A percentile compares a stretch with the other conserved stretches of the same genome.
Evolutionary conservation across 176 grass and related monocot genomes (phyloP).

Genomic region (Themeda triandra): DNA sequence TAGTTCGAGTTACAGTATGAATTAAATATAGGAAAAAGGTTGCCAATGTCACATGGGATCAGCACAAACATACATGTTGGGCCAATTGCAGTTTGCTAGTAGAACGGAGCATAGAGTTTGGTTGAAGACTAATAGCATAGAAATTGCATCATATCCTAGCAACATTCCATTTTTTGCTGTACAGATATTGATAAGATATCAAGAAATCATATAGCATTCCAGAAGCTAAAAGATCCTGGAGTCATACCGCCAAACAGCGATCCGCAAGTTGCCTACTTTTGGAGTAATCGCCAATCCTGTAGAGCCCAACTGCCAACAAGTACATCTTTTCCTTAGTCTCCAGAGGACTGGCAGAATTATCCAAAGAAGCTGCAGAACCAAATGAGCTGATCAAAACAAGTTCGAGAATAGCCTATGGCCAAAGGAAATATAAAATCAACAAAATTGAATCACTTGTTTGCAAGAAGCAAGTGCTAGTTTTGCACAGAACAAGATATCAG

Average conservation of each 20-base stretch:
- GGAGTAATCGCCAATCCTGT: slow-evolving; percentile 77
- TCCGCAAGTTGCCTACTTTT: slow-evolving; percentile 81
- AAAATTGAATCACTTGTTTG: not conserved
- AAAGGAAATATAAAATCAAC: not conserved
- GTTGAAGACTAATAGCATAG: not conserved
- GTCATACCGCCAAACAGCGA: slow-evolving; percentile 66
- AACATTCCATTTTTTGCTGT: not conserved
- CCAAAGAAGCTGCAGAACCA: slow-evolving; percentile 64
- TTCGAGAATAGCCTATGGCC: slow-evolving; percentile 2
- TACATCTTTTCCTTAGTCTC: slow-evolving; percentile 73
- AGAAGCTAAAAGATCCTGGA: not conserved
- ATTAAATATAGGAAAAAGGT: not conserved
- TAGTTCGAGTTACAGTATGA: not conserved
- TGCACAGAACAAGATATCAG: not conserved
- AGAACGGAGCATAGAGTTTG: not conserved
- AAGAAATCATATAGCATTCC: not conserved
- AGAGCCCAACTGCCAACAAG: slow-evolving; percentile 84
- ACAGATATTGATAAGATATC: not conserved
- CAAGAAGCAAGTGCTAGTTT: not conserved
- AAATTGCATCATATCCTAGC: not conserved
- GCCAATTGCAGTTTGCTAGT: not conserved
- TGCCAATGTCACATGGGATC: not conserved
- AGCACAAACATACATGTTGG: not conserved
- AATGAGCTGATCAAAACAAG: slow-evolving; percentile 7
- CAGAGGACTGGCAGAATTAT: slow-evolving; percentile 59